These are phyloP conservation scores for Thelephora aurantiotincta DNA, from an alignment of 768 basidiomycete genomes.

Conservation along the genomic window DNA sequence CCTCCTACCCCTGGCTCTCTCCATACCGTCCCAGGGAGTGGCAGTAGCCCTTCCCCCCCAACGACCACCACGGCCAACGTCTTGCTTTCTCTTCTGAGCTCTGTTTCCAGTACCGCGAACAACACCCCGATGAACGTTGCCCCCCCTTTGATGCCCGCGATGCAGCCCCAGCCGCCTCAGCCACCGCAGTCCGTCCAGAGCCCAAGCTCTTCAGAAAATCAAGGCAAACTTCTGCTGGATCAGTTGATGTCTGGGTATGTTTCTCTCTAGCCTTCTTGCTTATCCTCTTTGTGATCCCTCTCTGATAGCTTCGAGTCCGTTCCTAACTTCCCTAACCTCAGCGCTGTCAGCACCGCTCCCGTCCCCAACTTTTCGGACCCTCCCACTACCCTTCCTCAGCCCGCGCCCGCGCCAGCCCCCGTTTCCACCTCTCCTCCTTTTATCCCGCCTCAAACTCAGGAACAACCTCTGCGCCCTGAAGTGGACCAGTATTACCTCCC, in stretches of 20 bases:
- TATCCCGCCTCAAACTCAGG: slow-evolving; percentile 10
- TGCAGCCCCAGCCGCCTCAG: slow-evolving; percentile 17
- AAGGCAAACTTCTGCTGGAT: slow-evolving; percentile 65
- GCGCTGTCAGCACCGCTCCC: slow-evolving; percentile 7
- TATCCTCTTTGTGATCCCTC: background rate
- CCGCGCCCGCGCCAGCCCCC: slow-evolving; percentile 1
- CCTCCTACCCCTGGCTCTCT: slow-evolving; percentile 28
- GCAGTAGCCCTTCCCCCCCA: slow-evolving; percentile 13
- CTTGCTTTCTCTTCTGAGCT: slow-evolving; percentile 53
- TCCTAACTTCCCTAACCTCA: background rate
- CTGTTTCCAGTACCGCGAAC: slow-evolving; percentile 26
- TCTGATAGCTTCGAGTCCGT: background rate
- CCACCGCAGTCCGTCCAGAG: slow-evolving; percentile 8
- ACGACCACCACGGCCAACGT: slow-evolving; percentile 37
- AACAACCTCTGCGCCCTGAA: slow-evolving; percentile 10
- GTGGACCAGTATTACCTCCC: slow-evolving; percentile 9
- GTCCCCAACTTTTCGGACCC: slow-evolving; percentile 4
- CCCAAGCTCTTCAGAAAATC: slow-evolving; percentile 40
- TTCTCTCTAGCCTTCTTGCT: slow-evolving; percentile 6
- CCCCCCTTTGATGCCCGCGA: slow-evolving; percentile 14
- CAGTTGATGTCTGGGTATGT: slow-evolving; percentile 74
- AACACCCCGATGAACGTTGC: slow-evolving; percentile 10
- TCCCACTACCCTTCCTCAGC: slow-evolving; percentile 2
- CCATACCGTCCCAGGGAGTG: slow-evolving; percentile 19
- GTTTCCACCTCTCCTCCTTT: slow-evolving; percentile 9